Evolutionary conservation across 2,329 filamentous ascomycete genomes (phyloP).

Genomic region (Talaromyces sp.): DNA sequence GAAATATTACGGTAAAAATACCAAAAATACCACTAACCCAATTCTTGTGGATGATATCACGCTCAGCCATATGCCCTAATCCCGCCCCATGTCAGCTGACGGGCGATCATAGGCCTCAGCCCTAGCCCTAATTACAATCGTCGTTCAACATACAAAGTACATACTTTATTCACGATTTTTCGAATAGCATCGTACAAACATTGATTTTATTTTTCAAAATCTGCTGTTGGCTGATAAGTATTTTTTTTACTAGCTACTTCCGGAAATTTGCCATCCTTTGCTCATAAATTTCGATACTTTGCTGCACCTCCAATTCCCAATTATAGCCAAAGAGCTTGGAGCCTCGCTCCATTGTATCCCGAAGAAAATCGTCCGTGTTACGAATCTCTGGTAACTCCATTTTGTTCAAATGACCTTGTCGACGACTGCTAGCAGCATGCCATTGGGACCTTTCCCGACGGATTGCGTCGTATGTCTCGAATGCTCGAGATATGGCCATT

Average conservation of each 20-base stretch:
- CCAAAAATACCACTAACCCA: no score
- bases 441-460: conserved; percentile 44
- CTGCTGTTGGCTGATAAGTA: not conserved
- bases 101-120: not conserved
- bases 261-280: not conserved
- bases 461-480: conserved; percentile 38
- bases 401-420: not conserved
- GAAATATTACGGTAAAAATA: no score
- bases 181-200: not conserved
- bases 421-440: conserved; percentile 41
- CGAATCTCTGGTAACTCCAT: not conserved
- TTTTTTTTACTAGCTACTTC: not conserved
- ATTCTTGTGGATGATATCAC: no score
- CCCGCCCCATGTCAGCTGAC: conserved; percentile 1
- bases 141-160: not conserved
- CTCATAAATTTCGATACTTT: conserved; percentile 1
- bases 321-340: not conserved
- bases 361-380: not conserved
- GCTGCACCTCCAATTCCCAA: not conserved
- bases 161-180: not conserved
- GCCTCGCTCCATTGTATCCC: not conserved
- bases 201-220: not conserved
- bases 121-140: not conserved
- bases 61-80: no score
- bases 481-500: conserved; percentile 24